These are phyloP conservation scores for Pichia sp. DNA, from an alignment of 1,139 yeast genomes.

Conservation along the genomic window DNA sequence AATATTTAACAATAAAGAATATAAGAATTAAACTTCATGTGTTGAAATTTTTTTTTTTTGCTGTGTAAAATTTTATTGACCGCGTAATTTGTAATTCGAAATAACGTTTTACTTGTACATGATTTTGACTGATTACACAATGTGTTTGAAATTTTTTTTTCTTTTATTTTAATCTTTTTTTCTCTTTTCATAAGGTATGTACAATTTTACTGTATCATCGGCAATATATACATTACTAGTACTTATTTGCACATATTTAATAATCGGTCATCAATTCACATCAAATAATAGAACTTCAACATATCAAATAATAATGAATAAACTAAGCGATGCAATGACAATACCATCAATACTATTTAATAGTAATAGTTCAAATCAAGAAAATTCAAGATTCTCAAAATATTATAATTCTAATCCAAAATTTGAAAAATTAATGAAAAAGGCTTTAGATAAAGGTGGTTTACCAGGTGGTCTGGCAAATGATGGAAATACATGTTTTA, in stretches of 20 bases:
- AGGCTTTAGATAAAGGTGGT: slow-evolving; percentile 53
- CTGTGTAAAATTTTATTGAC: not conserved
- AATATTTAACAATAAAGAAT: no score
- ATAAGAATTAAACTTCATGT: no score
- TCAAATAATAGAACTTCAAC: slow-evolving; percentile 1
- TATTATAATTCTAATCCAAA: slow-evolving; percentile 15
- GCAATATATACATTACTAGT: not conserved
- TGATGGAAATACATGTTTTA: slow-evolving; percentile 90
- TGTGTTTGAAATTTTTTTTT: not conserved
- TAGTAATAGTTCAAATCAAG: not conserved
- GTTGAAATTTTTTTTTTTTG: not conserved
- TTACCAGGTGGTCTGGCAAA: slow-evolving; percentile 78
- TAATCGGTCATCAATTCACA: not conserved
- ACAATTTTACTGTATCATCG: not conserved
- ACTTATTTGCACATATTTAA: slow-evolving; percentile 1
- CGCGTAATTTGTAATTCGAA: not conserved
- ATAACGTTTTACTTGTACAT: not conserved
- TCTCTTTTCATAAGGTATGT: not conserved
- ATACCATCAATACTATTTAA: slow-evolving; percentile 10
- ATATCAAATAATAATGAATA: slow-evolving; percentile 9
- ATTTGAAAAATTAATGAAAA: slow-evolving; percentile 16
- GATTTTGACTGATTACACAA: not conserved
- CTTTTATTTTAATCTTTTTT: not conserved
- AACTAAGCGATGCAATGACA: slow-evolving; percentile 13
- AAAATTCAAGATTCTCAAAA: not conserved